phyloP scores from a whole-genome alignment of 257 asterid species.

The Salvia miltiorrhiza region DNA sequence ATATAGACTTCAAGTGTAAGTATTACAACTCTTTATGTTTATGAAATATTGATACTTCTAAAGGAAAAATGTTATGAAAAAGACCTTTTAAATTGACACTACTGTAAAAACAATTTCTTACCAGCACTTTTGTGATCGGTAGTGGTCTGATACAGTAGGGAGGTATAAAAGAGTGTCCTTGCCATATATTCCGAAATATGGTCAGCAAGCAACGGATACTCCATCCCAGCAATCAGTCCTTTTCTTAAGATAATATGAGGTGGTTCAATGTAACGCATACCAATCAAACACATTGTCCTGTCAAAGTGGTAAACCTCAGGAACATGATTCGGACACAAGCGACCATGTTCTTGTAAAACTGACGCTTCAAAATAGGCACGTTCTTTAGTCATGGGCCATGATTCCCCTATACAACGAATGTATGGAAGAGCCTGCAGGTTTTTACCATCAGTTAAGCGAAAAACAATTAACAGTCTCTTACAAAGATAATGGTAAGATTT shows the following conservation, averaged over 20 bases:
- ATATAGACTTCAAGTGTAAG: slow-evolving; percentile 2
- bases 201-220: slow-evolving; percentile 85
- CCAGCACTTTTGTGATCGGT: slow-evolving; percentile 86
- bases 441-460: slow-evolving; percentile 7
- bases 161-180: slow-evolving; percentile 76
- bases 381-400: slow-evolving; percentile 98
- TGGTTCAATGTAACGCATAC: slow-evolving; percentile 91
- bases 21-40: neutral
- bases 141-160: slow-evolving; percentile 85
- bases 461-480: neutral
- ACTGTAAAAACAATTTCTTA: slow-evolving; percentile 19
- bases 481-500: neutral
- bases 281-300: slow-evolving; percentile 78
- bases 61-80: neutral
- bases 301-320: slow-evolving; percentile 97
- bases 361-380: slow-evolving; percentile 88
- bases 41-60: neutral
- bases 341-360: slow-evolving; percentile 63
- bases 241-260: slow-evolving; percentile 92
- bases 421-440: slow-evolving; percentile 86
- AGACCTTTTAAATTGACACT: neutral
- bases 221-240: slow-evolving; percentile 82
- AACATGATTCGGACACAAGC: slow-evolving; percentile 72
- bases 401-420: slow-evolving; percentile 86
- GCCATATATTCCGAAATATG: slow-evolving; percentile 86